Evolutionary conservation across 306 rosid genomes (phyloP).

Genomic region (Sicyos edulis): DNA sequence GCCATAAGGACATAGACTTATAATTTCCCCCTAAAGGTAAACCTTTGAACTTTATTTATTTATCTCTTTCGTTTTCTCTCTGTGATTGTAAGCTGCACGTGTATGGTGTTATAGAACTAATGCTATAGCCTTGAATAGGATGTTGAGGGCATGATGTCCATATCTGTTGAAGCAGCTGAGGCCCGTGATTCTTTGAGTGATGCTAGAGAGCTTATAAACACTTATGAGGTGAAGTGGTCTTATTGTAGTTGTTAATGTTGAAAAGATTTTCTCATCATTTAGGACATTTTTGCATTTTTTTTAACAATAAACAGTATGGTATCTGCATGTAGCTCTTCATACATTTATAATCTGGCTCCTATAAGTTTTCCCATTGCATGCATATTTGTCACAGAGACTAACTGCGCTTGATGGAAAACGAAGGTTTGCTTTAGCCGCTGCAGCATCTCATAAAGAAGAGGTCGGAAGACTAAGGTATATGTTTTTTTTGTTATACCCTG

Average conservation of each 20-base stretch:
- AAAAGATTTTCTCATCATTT: too few relatives aligned
- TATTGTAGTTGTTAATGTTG: conserved; percentile 15
- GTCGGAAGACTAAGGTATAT: conserved; percentile 76
- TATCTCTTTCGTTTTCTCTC: neutral
- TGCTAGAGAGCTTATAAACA: conserved; percentile 79
- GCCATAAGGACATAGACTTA: too few relatives aligned
- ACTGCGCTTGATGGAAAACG: conserved; percentile 93
- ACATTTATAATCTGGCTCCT: neutral
- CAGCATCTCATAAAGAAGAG: conserved; percentile 88
- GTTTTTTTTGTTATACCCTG: neutral
- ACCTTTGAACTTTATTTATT: neutral
- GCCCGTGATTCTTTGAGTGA: conserved; percentile 89
- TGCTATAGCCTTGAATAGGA: conserved; percentile 55
- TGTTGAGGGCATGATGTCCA: conserved; percentile 99
- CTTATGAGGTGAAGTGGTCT: conserved; percentile 60
- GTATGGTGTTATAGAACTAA: conserved; percentile 29
- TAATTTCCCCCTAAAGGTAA: too few relatives aligned
- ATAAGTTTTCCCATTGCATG: neutral
- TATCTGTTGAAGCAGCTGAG: conserved; percentile 89
- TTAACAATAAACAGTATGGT: too few relatives aligned
- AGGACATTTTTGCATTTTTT: too few relatives aligned
- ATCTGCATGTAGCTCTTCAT: neutral
- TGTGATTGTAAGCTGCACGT: neutral
- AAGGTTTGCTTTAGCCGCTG: conserved; percentile 97
- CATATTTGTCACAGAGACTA: conserved; percentile 53